phyloP scores from a whole-genome alignment of 2,329 filamentous ascomycete genomes.

The Chrysoporthe puriensis region DNA sequence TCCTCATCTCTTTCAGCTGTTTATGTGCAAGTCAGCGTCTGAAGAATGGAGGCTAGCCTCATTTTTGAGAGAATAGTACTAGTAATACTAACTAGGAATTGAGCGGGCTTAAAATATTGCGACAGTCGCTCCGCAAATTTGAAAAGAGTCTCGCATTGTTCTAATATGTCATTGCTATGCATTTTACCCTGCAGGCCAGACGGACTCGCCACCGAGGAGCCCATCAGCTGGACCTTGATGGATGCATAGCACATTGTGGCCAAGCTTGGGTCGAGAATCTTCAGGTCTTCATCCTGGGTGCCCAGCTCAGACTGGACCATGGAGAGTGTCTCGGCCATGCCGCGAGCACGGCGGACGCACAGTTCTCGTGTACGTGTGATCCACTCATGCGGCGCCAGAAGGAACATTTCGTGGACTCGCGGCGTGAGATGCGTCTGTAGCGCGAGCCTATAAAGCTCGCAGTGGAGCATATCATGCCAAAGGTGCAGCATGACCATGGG shows the following conservation, averaged over 20 bases:
- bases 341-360: not conserved
- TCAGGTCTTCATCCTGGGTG: not conserved
- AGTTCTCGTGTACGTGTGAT: not conserved
- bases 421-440: not conserved
- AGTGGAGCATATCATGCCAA: slow-evolving; percentile 7
- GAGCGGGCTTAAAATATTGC: slow-evolving; percentile 3
- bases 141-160: slow-evolving; percentile 1
- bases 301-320: slow-evolving; percentile 5
- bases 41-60: not conserved
- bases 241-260: slow-evolving; percentile 8
- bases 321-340: slow-evolving; percentile 4
- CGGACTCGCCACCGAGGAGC: not conserved
- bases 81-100: not conserved
- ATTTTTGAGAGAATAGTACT: not conserved
- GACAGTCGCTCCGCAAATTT: slow-evolving; percentile 2
- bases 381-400: not conserved
- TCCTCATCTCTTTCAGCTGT: slow-evolving; percentile 4
- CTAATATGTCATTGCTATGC: not conserved
- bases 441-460: slow-evolving; percentile 9
- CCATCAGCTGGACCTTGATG: slow-evolving; percentile 7
- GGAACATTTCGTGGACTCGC: not conserved
- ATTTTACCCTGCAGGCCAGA: not conserved
- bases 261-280: slow-evolving; percentile 6
- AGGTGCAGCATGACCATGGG: slow-evolving; percentile 9
- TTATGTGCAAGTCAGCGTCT: not conserved